Conservation (phyloP, 2,329 filamentous ascomycete species). For the Dactylonectria estremocensis region DNA sequence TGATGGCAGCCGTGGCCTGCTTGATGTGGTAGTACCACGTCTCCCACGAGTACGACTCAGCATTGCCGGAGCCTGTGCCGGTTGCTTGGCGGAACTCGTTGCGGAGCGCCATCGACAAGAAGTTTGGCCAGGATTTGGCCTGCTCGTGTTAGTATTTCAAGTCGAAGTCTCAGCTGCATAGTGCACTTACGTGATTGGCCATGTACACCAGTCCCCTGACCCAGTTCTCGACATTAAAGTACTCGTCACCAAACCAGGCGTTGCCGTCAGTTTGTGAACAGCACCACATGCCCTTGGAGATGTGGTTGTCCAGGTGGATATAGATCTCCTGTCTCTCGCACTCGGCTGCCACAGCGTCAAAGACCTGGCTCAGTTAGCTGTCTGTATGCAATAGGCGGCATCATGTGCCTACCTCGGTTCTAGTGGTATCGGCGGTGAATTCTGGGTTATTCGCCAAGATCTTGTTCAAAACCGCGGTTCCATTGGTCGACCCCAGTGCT, state of each 20-base stretch:
- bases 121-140: constrained; percentile 63
- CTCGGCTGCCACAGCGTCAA: constrained; percentile 74
- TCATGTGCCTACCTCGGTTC: constrained; percentile 60
- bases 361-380: constrained; percentile 49
- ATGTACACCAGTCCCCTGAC: constrained; percentile 72
- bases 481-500: constrained; percentile 67
- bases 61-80: constrained; percentile 48
- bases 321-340: constrained; percentile 69
- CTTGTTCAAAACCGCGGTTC: constrained; percentile 63
- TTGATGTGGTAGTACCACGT: constrained; percentile 68
- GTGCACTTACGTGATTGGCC: constrained; percentile 66
- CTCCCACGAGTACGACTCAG: constrained; percentile 67
- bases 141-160: constrained; percentile 35
- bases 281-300: constrained; percentile 72
- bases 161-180: fast-evolving
- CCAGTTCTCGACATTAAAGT: constrained; percentile 74
- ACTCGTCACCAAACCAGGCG: constrained; percentile 73
- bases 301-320: constrained; percentile 74
- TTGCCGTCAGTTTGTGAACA: constrained; percentile 70
- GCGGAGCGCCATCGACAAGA: constrained; percentile 67
- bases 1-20: constrained; percentile 64
- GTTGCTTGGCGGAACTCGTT: constrained; percentile 67
- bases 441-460: constrained; percentile 71
- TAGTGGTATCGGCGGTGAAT: constrained; percentile 68
- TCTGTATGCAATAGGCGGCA: background rate